Evolutionary conservation across 192 early-diverging fungal species (phyloP), one percentile per base, ranked within the genome.

Genomic region (Podila horticola): DNA sequence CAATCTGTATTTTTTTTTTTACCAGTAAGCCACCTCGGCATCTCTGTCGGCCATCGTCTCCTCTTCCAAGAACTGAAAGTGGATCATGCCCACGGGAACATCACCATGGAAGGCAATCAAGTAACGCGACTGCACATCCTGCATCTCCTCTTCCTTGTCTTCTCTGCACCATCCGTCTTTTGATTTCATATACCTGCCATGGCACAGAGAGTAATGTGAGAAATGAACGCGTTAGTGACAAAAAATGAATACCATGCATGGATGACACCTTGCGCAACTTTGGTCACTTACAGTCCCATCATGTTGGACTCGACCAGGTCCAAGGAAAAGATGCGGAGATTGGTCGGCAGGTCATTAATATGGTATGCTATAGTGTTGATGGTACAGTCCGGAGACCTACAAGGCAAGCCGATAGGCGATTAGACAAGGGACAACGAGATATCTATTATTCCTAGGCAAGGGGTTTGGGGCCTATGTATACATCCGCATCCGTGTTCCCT

Each of bases 11-110:
- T 24, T 22, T 22, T 5, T 13, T n/a, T 28, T 49, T 77, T 89
- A 93, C 92, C 92, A 93, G 69, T 93, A 93, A 5, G 88, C 86
- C 20, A 87, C 87, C 33, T 88, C 84, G 7, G 74, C 86, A 61
- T 83, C 75, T n/a, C 84, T 67, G 38, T 86, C 88, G 33, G 85
- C 86, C 86, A 86, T 88, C 5, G 87, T 90, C 55, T 92, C 91
- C 70, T 93, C 91, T 67, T 87, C 79, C 4, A 87, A 84, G 70
- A 92, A 87, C 64, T 92, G 89, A 63, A 91, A 92, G 62, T 90
- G 85, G 2, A 89, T 73, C 57, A 87, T 84, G 26, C 66, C 74
- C 10, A 66, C 70, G 5, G 84, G 83, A 57, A 66, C 57, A n/a
- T 64, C 50, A 0, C 72, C 60, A 36, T 79, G 66, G 28, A 84